Evolutionary conservation across 768 basidiomycete genomes (phyloP), one percentile per base, ranked within the genome.

Genomic region (Mycena maculata): DNA sequence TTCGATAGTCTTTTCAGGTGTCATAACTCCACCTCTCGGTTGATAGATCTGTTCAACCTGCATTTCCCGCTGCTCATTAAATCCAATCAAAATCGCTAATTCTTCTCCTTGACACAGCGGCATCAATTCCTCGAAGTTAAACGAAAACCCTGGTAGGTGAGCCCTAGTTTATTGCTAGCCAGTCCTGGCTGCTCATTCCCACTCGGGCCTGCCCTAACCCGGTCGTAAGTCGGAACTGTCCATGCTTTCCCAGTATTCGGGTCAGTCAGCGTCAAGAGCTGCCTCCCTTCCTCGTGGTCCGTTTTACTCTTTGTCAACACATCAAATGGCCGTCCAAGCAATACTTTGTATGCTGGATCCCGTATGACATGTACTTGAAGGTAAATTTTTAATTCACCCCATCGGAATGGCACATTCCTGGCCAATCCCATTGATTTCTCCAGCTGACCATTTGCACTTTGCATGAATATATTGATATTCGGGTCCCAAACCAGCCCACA

Each of bases 321-420:
- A 60, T 77, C 74, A 52, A 80, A 78, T 1, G 79, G 77, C 22
- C 77, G 49, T 10, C 78, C 77, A 2, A 79, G 49, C 3, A 79
- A 38, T 3, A 79, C 71, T 11, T 69, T 63, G 50, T 79, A 79
- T 0, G 77, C 70, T 0, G 72, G 71, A 2, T 59, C 63, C 23
- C 64, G 39, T 8, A 79, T 71, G 8, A 79, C 65, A 45, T 77
- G 78, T 2, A 77, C 70, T 66, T 79, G 78, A 6, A 79, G 27
- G 33, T 71, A 76, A 5, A 76, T 15, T 1, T 62, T 71, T 3
- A 78, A 39, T 13, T 65, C 68, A 1, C 70, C 75, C 31, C 76
- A 68, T 2, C 33, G 41, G 38, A 78, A 76, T 0, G 72, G 68
- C 5, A 80, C 73, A 52, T 79, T 74, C 28, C 31, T 15, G 5